Conservation (phyloP, 768 basidiomycete species). For the Tricholoma terreum region DNA sequence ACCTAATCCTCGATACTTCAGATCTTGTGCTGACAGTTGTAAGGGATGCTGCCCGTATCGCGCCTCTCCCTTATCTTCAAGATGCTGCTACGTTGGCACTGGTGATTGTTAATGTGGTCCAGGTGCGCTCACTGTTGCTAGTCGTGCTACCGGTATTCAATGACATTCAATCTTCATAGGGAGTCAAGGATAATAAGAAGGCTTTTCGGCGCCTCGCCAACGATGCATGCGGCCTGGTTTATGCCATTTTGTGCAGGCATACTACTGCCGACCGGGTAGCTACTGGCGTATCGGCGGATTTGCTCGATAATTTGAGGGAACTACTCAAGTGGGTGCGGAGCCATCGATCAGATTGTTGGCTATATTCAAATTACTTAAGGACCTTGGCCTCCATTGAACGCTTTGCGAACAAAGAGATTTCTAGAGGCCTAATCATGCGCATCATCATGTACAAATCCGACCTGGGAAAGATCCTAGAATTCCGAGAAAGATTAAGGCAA, state of each 20-base stretch:
- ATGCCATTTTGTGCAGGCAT: constrained; percentile 16
- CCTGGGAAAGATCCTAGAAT: constrained; percentile 14
- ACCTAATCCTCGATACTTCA: constrained; percentile 12
- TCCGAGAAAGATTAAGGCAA: constrained; percentile 16
- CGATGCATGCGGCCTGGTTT: constrained; percentile 23
- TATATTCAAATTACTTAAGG: constrained; percentile 1
- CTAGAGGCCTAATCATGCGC: constrained; percentile 9
- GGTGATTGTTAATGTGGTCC: constrained; percentile 15
- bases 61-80: constrained; percentile 21
- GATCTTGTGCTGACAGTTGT: constrained; percentile 19
- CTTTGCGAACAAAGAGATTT: constrained; percentile 14
- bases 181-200: constrained; percentile 21
- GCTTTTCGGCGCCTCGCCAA: constrained; percentile 20
- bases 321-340: constrained; percentile 14
- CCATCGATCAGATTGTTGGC: neutral
- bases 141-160: neutral
- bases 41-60: constrained; percentile 13
- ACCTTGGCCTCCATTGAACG: constrained; percentile 15
- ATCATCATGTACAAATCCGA: constrained; percentile 14
- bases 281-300: constrained; percentile 3
- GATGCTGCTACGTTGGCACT: constrained; percentile 19
- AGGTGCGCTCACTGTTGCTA: constrained; percentile 6
- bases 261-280: constrained; percentile 10
- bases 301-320: constrained; percentile 13
- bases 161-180: constrained; percentile 7